Conservation (phyloP, 257 asterid species). For the Buddleja alternifolia region DNA sequence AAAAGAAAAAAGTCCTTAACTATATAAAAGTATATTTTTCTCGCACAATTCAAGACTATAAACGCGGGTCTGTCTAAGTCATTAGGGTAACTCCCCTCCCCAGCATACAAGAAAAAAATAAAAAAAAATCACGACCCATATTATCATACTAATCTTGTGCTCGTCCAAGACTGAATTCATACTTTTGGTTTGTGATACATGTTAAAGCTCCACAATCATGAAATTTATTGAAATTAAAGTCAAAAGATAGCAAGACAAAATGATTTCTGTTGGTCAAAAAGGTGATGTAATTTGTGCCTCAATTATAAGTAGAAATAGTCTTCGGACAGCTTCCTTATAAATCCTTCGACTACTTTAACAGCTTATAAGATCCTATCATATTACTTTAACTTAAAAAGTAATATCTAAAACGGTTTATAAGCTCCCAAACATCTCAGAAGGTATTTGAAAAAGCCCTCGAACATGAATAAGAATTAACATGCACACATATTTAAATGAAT, state of each 20-base stretch:
- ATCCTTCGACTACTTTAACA: too few relatives aligned
- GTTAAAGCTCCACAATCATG: slow-evolving; percentile 44
- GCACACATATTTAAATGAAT: not conserved
- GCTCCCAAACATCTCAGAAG: too few relatives aligned
- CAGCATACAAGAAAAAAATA: too few relatives aligned
- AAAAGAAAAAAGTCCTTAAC: too few relatives aligned
- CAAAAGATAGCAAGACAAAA: slow-evolving; percentile 44
- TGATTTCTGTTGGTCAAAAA: slow-evolving; percentile 38
- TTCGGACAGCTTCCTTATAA: not conserved
- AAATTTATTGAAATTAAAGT: slow-evolving; percentile 39
- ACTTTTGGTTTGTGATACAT: slow-evolving; percentile 17
- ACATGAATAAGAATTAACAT: slow-evolving; percentile 1
- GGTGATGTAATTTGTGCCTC: slow-evolving; percentile 38
- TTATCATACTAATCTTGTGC: not conserved
- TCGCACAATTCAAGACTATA: not conserved
- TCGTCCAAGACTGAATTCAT: slow-evolving; percentile 6
- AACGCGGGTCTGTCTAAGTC: too few relatives aligned
- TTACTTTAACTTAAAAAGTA: too few relatives aligned
- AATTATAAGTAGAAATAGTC: not conserved
- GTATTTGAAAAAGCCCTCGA: too few relatives aligned
- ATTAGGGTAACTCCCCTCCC: too few relatives aligned
- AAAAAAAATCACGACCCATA: too few relatives aligned
- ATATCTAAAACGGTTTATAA: too few relatives aligned
- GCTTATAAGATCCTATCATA: too few relatives aligned
- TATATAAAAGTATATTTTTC: not conserved